These are phyloP conservation scores for Ascochyta pisi DNA, from an alignment of 2,329 filamentous ascomycete species.

Conservation along the genomic window DNA sequence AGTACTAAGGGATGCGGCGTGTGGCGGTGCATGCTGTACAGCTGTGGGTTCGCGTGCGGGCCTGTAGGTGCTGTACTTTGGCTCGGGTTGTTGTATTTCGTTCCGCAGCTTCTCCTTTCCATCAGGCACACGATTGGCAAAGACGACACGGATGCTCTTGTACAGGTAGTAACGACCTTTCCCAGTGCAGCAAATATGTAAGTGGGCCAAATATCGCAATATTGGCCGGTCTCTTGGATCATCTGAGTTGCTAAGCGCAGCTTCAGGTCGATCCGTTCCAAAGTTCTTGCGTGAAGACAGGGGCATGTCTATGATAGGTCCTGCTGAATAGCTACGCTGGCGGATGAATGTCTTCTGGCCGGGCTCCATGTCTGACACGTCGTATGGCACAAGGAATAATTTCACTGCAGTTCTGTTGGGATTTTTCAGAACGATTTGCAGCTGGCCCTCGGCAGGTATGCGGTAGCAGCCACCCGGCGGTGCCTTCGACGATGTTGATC, in stretches of 20 bases:
- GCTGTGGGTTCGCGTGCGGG: conserved; percentile 56
- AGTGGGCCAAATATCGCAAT: conserved; percentile 86
- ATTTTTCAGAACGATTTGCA: conserved; percentile 98
- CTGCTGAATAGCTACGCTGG: conserved; percentile 89
- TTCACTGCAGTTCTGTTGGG: conserved; percentile 98
- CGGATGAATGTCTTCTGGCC: conserved; percentile 96
- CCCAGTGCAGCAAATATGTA: conserved; percentile 89
- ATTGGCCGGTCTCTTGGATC: conserved; percentile 70
- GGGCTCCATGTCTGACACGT: conserved; percentile 88
- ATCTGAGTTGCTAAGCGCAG: conserved; percentile 57
- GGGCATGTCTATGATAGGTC: conserved; percentile 79
- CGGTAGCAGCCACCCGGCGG: conserved; percentile 90
- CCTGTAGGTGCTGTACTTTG: conserved; percentile 85
- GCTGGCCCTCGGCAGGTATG: conserved; percentile 89
- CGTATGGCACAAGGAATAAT: conserved; percentile 91
- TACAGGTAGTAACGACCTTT: conserved; percentile 88
- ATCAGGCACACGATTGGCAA: conserved; percentile 94
- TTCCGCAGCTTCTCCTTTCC: conserved; percentile 91
- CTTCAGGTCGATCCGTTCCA: conserved; percentile 62
- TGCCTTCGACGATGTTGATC: conserved; percentile 64
- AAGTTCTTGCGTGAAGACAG: conserved; percentile 54
- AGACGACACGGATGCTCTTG: conserved; percentile 91
- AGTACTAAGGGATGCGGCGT: conserved; percentile 28
- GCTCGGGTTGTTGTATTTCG: conserved; percentile 88
- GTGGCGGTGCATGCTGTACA: conserved; percentile 29